Percentiles rank a stretch among this genome's conserved stretches.
These are phyloP conservation scores for Colletotrichum ledebouriae DNA, from an alignment of 2,329 filamentous ascomycete species.

Conservation along the genomic window DNA sequence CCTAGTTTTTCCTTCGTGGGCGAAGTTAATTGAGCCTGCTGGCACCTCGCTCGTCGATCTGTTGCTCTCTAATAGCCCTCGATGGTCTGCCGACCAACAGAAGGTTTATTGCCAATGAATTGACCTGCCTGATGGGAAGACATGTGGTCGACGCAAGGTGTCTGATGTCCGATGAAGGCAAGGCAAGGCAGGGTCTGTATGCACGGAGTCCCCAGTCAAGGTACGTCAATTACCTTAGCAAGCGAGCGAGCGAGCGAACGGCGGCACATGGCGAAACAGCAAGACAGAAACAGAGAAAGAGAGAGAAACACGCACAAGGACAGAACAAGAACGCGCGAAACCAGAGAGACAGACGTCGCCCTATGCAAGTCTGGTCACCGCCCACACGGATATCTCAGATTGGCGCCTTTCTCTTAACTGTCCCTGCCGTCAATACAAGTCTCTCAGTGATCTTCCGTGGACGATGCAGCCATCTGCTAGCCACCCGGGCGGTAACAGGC, in stretches of 20 bases:
- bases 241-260: constrained; percentile 31
- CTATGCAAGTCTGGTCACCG: constrained; percentile 25
- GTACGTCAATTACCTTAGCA: constrained; percentile 21
- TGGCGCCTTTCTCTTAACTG: too few relatives aligned
- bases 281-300: constrained; percentile 11
- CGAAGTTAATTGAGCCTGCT: constrained; percentile 30
- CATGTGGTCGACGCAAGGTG: constrained; percentile 31
- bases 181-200: constrained; percentile 28
- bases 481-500: not conserved
- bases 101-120: constrained; percentile 10
- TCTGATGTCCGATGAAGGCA: constrained; percentile 36
- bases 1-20: constrained; percentile 25
- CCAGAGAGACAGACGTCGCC: constrained; percentile 9
- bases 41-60: constrained; percentile 1
- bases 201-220: constrained; percentile 32
- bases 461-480: not conserved
- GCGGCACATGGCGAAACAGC: constrained; percentile 27
- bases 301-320: not conserved
- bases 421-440: too few relatives aligned
- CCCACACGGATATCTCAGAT: constrained; percentile 15
- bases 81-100: not conserved
- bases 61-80: not conserved
- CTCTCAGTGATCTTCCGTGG: too few relatives aligned
- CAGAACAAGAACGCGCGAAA: not conserved
- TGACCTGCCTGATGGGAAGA: constrained; percentile 12